Evolutionary conservation across 1,284 basidiomycete genomes (phyloP).

Genomic region (Trichosporon ovoides): DNA sequence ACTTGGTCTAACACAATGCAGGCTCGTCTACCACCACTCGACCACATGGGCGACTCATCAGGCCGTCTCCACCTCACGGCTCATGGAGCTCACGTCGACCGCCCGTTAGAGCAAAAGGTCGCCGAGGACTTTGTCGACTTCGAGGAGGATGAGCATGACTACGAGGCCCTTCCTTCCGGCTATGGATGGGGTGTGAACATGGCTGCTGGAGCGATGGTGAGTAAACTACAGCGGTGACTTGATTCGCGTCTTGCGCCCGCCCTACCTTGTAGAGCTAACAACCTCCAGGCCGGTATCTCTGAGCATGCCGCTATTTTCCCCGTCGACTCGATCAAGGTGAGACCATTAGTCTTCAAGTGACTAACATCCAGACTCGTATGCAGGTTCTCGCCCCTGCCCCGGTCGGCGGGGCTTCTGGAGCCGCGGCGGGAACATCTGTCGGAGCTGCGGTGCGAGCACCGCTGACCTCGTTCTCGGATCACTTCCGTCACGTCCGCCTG

Average conservation of each 20-base stretch:
- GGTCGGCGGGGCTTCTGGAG: conserved; percentile 63
- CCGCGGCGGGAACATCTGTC: conserved; percentile 38
- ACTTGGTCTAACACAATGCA: conserved; percentile 3
- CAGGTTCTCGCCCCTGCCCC: conserved; percentile 67
- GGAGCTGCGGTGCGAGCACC: conserved; percentile 23
- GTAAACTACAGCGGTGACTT: no score
- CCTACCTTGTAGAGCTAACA: no score
- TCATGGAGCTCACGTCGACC: conserved; percentile 21
- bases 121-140: conserved; percentile 14
- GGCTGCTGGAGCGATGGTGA: conserved; percentile 89
- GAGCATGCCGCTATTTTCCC: conserved; percentile 99
- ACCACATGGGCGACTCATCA: conserved; percentile 6
- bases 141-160: conserved; percentile 47
- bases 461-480: conserved; percentile 39
- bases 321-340: conserved; percentile 93
- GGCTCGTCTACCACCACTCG: background rate
- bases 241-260: background rate
- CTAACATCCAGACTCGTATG: conserved; percentile 79
- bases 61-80: conserved; percentile 26
- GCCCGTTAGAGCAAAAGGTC: conserved; percentile 14
- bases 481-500: conserved; percentile 59
- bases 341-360: conserved; percentile 24
- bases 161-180: conserved; percentile 48
- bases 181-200: conserved; percentile 68
- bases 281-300: conserved; percentile 88